Base-by-base conservation (phyloP, 805 yeast species). In the Candida oleophila region DNA sequence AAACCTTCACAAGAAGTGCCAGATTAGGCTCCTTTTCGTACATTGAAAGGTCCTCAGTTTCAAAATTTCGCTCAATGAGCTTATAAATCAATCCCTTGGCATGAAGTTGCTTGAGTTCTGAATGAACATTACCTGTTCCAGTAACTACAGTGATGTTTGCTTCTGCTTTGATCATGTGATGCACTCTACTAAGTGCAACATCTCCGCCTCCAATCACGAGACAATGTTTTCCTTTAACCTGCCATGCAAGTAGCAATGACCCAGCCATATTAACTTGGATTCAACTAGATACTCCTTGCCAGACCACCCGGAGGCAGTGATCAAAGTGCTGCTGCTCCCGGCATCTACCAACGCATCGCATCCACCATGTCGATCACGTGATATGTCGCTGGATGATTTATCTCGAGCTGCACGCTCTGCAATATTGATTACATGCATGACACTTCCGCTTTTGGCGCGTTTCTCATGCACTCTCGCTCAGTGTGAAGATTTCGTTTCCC, bases 171-270 rank as follows among this genome's bases (percentile, higher is more conserved):
- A 87, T 61, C 18, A 88, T 69, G 56, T 85, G 88, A 45, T 76
- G 70, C 2, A 87, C 80, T 44, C 96, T 66, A 15, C 89, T 78
- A 9, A 82, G 69, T 0, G 90, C 96, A 7, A 88, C 96, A 41
- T 81, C 85, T 9, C 89, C 88, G 4, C 85, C 89, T 0, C 96
- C 96, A 36, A 87, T 78, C 1, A 87, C 86, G 8, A 87, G 69
- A 14, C 86, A 87, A 53, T 78, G 87, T 71, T 54, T 70, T 66
- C 82, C 68, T 52, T 73, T 77, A 18, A 85, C 87, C 64, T 85
- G 90, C 88, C 87, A 84, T 9, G 91, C 90, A 18, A 85, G 71
- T 54, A 84, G 69, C 11, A 85, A 66, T 0, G 90, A 85, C 2
- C 82, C 86, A 25, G 22, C 34, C 42, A 40, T 28, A 25, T 5